Conservation (phyloP, 345 rosid genomes). For the Pistacia atlantica region DNA sequence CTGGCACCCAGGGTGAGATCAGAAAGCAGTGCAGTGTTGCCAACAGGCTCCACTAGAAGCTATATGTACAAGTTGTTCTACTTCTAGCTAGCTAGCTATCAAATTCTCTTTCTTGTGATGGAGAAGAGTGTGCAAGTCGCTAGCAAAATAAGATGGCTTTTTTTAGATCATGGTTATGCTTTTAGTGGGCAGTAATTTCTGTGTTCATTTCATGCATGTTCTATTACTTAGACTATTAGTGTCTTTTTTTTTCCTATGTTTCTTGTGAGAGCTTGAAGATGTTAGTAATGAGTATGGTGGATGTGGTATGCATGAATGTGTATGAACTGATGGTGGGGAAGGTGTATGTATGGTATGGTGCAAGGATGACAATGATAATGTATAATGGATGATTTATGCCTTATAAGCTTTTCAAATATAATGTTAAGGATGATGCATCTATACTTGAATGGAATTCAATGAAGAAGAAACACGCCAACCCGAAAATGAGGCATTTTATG, state of each 20-base stretch:
- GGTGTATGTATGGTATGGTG: slow-evolving; percentile 34
- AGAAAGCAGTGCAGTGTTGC: slow-evolving; percentile 84
- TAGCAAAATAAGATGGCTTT: slow-evolving; percentile 32
- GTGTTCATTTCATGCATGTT: slow-evolving; percentile 7
- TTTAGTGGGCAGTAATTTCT: not conserved
- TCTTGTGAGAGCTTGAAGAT: slow-evolving; percentile 11
- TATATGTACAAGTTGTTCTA: not conserved
- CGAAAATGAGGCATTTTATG: not conserved
- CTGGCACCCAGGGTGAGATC: slow-evolving; percentile 90
- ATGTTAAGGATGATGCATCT: not conserved
- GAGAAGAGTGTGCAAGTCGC: slow-evolving; percentile 14
- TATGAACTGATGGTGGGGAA: slow-evolving; percentile 16
- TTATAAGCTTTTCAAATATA: not conserved
- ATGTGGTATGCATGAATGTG: slow-evolving; percentile 26
- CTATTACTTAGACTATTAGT: too few species aligned
- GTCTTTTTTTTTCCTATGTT: not conserved
- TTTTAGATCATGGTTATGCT: slow-evolving; percentile 4
- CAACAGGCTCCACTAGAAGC: slow-evolving; percentile 72
- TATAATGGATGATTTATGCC: slow-evolving; percentile 29
- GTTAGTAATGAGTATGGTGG: slow-evolving; percentile 23
- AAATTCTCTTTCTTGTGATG: slow-evolving; percentile 21
- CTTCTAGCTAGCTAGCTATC: not conserved
- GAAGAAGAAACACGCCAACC: not conserved
- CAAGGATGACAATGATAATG: slow-evolving; percentile 22
- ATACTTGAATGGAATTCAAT: not conserved